Evolutionary conservation across 169 alveolate genomes (phyloP).

Genomic region (Cryptosporidium sp.): DNA sequence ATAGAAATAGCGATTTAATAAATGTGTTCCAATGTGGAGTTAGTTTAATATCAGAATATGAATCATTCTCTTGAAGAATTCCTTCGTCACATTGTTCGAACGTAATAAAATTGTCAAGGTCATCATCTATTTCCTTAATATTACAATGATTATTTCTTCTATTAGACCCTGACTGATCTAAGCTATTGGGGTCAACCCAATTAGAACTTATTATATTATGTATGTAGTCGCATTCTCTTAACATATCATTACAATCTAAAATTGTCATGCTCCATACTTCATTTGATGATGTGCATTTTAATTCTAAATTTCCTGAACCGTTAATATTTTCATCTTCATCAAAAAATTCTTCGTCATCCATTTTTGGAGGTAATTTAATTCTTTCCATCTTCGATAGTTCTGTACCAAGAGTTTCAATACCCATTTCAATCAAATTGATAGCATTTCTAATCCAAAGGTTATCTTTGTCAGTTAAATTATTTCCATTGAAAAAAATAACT

Average conservation of each 20-base stretch:
- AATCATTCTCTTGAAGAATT: conserved; percentile 35
- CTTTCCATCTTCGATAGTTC: conserved; percentile 63
- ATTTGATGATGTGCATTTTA: background rate
- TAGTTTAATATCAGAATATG: conserved; percentile 46
- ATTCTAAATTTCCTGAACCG: background rate
- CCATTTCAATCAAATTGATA: conserved; percentile 5
- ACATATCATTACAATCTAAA: conserved; percentile 10
- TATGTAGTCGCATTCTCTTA: conserved; percentile 32
- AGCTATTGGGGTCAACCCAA: conserved; percentile 25
- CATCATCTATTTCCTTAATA: conserved; percentile 29
- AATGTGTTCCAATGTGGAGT: conserved; percentile 72
- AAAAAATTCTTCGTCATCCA: background rate
- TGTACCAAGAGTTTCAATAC: conserved; percentile 45
- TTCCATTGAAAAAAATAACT: conserved; percentile 1
- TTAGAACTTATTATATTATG: background rate
- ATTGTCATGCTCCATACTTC: conserved; percentile 4
- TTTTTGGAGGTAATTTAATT: conserved; percentile 28
- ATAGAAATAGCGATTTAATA: conserved; percentile 60
- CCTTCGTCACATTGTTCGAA: conserved; percentile 74
- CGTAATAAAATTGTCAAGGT: conserved; percentile 44
- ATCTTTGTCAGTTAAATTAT: conserved; percentile 8
- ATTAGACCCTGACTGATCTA: background rate
- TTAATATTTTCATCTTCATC: background rate
- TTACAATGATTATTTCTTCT: background rate
- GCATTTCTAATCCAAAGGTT: conserved; percentile 31